Evolutionary conservation across 176 grass and related monocot species (phyloP), one percentile per base, ranked within the genome.

Genomic region (Phragmites australis): DNA sequence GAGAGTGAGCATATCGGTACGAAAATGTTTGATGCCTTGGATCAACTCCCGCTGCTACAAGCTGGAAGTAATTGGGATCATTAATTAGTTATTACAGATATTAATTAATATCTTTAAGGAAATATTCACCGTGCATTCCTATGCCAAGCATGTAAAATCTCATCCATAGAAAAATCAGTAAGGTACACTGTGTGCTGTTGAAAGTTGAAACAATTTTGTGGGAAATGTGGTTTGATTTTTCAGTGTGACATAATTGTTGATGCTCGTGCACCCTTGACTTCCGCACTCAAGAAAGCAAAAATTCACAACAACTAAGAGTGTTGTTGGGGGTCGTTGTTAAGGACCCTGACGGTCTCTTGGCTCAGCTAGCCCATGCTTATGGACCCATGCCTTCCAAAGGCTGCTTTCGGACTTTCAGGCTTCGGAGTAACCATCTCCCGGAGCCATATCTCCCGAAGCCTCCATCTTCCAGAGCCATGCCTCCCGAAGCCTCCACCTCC

Each of bases 21-120:
- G 79, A 95, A 91, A 99, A 99, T 26, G 92, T 99, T 78, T 99
- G 96, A 65, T 95, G 86, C 56, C 90, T 91, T 82, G 96, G 96
- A 95, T 99, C 92, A 86, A 93, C 67, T 71, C 86, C 96, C 82
- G 89, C 90, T 2, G 81, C 88, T 73, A 87, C 27, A 88, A 88
- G 79, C 96, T 99, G 84, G 41, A 75, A 87, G 66, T 48, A 81
- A 77, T 2, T 76, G 29, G 68, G 9, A 61, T 77, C 73, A 59
- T 87, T 76, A 72, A 59, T 87, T 76, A 72, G 30, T 69, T 64
- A 65, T 46, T 57, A 59, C 2, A 79, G 29, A 77, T 9, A 81
- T 25, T 81, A 57, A 74, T 60, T 39, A 43, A 74, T 1, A 6
- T 3, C 21, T 78, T 39, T 47, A 48, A 65, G 65, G 30, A 21